phyloP scores from a whole-genome alignment of 2,329 filamentous ascomycete genomes.

The Ophiostoma triangulosporum region DNA sequence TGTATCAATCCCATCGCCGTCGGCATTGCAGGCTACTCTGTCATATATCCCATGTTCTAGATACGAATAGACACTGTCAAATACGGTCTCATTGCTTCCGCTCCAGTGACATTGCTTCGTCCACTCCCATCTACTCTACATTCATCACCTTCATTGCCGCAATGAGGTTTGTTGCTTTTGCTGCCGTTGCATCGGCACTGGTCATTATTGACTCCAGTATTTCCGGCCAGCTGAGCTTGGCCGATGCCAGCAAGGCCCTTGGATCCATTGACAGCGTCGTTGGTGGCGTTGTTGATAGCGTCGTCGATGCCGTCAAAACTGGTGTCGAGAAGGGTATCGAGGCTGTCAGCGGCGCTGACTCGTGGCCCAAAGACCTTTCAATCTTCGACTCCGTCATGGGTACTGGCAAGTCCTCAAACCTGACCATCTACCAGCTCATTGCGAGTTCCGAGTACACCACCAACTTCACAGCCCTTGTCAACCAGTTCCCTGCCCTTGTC shows the following conservation, averaged over 20 bases:
- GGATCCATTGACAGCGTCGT: slow-evolving; percentile 9
- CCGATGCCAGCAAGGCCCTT: slow-evolving; percentile 3
- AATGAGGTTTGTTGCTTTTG: slow-evolving; percentile 16
- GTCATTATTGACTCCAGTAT: slow-evolving; percentile 14
- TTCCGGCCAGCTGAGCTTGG: slow-evolving; percentile 13
- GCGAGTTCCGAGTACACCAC: slow-evolving; percentile 61
- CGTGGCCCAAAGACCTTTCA: neutral
- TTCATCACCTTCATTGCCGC: neutral
- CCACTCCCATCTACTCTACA: neutral
- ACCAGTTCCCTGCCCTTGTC: slow-evolving; percentile 59
- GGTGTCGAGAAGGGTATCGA: slow-evolving; percentile 6
- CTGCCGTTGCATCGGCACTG: slow-evolving; percentile 14
- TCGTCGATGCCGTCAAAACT: slow-evolving; percentile 3
- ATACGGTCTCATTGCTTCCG: neutral
- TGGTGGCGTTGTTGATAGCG: neutral
- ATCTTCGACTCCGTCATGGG: neutral
- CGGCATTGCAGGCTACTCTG: neutral
- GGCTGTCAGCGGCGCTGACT: slow-evolving; percentile 5
- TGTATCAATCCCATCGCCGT: neutral
- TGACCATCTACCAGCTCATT: slow-evolving; percentile 72
- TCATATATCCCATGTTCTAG: neutral
- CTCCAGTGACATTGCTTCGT: neutral
- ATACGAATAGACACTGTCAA: neutral
- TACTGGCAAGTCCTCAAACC: slow-evolving; percentile 35
- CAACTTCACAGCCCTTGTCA: slow-evolving; percentile 62